A percentile compares a stretch with the other conserved stretches of the same genome.
These are phyloP conservation scores for Lecanicillium sp. DNA, from an alignment of 2,329 filamentous ascomycete species.

Conservation along the genomic window DNA sequence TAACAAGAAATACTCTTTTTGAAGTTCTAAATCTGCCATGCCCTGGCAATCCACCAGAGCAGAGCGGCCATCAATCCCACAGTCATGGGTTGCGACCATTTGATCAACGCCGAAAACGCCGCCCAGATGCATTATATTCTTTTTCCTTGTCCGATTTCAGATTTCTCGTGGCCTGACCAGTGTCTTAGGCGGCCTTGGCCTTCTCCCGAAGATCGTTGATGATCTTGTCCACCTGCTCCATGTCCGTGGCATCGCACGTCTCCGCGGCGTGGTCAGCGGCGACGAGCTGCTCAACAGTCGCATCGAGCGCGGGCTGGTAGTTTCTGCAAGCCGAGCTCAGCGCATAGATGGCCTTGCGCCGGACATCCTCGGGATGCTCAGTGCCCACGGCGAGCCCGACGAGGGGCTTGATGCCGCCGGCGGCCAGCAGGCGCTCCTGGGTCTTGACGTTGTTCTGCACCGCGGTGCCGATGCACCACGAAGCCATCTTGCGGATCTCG, in stretches of 20 bases:
- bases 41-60: no score
- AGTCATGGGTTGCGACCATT: no score
- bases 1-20: conserved; percentile 1
- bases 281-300: conserved; percentile 53
- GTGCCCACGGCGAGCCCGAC: conserved; percentile 55
- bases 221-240: conserved; percentile 75
- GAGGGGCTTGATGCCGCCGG: conserved; percentile 63
- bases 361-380: conserved; percentile 54
- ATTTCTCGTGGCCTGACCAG: conserved; percentile 5
- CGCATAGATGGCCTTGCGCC: conserved; percentile 84
- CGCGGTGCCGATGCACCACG: conserved; percentile 91
- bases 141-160: conserved; percentile 4
- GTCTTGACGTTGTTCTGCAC: conserved; percentile 90
- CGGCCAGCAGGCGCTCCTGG: conserved; percentile 61
- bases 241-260: conserved; percentile 73
- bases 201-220: conserved; percentile 59
- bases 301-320: conserved; percentile 75
- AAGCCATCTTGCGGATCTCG: conserved; percentile 75
- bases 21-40: background rate
- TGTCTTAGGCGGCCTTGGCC: conserved; percentile 25
- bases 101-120: conserved; percentile 27
- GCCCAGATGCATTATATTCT: conserved; percentile 9
- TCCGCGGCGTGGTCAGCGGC: conserved; percentile 47
- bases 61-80: no score
- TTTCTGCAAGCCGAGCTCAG: conserved; percentile 82